These are phyloP conservation scores for Chlorophyllum brunneum DNA, from an alignment of 768 basidiomycete species.

Conservation along the genomic window DNA sequence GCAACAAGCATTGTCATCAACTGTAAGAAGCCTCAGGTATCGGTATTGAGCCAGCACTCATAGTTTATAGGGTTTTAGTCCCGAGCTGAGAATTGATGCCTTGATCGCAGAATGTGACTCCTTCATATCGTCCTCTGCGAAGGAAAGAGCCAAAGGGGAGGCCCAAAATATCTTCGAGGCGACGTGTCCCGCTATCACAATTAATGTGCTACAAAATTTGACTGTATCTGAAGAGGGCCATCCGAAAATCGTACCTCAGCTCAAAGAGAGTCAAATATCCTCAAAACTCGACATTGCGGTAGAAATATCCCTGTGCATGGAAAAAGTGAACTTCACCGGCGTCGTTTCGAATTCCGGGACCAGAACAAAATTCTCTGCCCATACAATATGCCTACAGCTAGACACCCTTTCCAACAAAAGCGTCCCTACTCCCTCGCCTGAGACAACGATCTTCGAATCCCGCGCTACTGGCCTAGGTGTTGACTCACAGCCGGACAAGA, in stretches of 20 bases:
- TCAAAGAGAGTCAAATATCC: conserved; percentile 16
- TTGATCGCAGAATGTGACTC: conserved; percentile 31
- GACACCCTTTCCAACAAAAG: conserved; percentile 30
- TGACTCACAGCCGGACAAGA: conserved; percentile 11
- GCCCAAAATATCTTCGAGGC: neutral
- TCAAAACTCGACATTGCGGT: conserved; percentile 26
- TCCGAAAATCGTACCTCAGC: conserved; percentile 21
- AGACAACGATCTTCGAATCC: conserved; percentile 25
- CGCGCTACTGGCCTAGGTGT: conserved; percentile 15
- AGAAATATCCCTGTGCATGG: conserved; percentile 1
- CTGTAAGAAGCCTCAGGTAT: conserved; percentile 31
- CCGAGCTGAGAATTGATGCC: conserved; percentile 36
- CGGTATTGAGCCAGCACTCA: neutral
- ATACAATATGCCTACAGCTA: conserved; percentile 20
- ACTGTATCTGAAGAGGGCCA: conserved; percentile 30
- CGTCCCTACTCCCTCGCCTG: conserved; percentile 20
- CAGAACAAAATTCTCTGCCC: conserved; percentile 20
- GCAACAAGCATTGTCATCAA: conserved; percentile 41
- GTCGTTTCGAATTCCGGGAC: conserved; percentile 2
- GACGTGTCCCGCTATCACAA: conserved; percentile 16
- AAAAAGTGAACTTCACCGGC: neutral
- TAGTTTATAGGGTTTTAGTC: conserved; percentile 25
- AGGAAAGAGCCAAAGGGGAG: neutral
- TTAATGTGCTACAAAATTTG: conserved; percentile 48
- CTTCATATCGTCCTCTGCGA: neutral